Percentiles rank a stretch among this genome's conserved stretches.
Evolutionary conservation across 1,284 basidiomycete genomes (phyloP).

Genomic region (Amylostereum areolatum): DNA sequence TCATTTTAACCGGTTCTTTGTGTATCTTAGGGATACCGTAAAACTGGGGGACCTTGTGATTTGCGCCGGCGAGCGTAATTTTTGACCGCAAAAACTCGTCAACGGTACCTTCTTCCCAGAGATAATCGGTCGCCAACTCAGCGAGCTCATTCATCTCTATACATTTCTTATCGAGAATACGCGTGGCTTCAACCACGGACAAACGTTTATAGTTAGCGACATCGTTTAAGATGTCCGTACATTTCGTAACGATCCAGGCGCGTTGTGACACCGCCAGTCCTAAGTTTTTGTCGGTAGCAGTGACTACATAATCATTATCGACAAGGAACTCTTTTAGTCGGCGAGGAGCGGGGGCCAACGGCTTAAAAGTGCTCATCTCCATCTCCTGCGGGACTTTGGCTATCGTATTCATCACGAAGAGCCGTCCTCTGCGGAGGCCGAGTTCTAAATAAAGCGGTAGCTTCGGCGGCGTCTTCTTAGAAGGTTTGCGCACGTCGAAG

Average conservation of each 20-base stretch:
- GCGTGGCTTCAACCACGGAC: neutral
- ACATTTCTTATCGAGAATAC: neutral
- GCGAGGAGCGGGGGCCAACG: neutral
- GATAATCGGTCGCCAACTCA: neutral
- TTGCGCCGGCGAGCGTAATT: constrained; percentile 4
- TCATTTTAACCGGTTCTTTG: constrained; percentile 25
- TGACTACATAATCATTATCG: neutral
- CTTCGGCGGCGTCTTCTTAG: no score
- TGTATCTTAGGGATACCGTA: constrained; percentile 32
- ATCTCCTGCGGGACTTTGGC: no score
- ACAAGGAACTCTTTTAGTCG: neutral
- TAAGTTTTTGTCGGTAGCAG: neutral
- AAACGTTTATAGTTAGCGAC: neutral
- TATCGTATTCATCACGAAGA: no score
- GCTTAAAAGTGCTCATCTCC: no score
- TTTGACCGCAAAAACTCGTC: constrained; percentile 1
- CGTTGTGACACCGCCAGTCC: neutral
- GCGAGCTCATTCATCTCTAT: neutral
- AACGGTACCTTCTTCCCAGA: neutral
- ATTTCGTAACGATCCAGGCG: neutral
- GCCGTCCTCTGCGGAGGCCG: no score
- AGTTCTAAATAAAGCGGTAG: no score
- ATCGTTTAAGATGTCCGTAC: neutral
- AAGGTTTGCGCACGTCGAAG: no score
- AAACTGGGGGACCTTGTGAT: constrained; percentile 18